phyloP scores from a whole-genome alignment of 2,329 filamentous ascomycete genomes.

The Aureobasidium sp. region DNA sequence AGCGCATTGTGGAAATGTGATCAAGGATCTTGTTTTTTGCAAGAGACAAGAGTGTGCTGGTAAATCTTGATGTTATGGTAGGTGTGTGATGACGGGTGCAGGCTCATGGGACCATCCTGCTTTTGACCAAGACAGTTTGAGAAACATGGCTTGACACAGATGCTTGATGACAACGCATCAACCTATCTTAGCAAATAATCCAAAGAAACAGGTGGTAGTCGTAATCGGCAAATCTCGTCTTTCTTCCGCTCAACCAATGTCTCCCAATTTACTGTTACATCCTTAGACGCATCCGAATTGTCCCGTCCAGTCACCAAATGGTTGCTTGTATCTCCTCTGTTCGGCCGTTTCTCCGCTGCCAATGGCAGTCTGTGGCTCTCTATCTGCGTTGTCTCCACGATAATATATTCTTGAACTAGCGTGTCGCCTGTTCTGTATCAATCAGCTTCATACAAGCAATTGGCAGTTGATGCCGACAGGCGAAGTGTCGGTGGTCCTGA shows the following conservation, averaged over 20 bases:
- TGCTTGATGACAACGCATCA: background rate
- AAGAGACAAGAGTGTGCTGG: background rate
- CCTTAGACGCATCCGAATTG: too few species aligned
- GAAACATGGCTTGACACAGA: background rate
- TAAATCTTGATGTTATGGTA: background rate
- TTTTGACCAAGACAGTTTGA: background rate
- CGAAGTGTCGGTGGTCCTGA: too few species aligned
- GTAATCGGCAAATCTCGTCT: background rate
- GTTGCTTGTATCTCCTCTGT: too few species aligned
- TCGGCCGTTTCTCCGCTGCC: too few species aligned
- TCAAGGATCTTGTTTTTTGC: background rate
- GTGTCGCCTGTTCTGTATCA: too few species aligned
- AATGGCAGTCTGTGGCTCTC: too few species aligned
- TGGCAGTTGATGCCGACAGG: too few species aligned
- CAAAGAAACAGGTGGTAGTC: too few species aligned
- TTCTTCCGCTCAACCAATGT: background rate
- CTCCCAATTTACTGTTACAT: background rate
- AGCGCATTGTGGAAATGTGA: background rate
- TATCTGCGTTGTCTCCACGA: too few species aligned
- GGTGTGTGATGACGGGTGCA: background rate
- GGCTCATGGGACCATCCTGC: background rate
- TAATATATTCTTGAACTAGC: too few species aligned
- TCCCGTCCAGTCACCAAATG: too few species aligned
- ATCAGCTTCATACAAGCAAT: too few species aligned
- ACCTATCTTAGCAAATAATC: background rate